Base-by-base conservation (phyloP, 371 early-diverging fungal species). In the Mortierella sp. region DNA sequence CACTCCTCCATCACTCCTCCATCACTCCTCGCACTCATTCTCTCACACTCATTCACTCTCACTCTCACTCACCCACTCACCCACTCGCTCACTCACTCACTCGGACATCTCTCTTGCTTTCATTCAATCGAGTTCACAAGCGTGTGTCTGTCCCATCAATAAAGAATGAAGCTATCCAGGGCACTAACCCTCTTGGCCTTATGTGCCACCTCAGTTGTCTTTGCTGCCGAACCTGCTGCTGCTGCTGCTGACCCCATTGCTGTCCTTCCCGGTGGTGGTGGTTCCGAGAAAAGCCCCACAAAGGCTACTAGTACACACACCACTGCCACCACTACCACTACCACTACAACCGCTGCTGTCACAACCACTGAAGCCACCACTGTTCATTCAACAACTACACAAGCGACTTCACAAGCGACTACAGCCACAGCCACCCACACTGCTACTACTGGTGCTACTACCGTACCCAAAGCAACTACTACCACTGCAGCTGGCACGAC, bases 101-200 rank as follows among this genome's bases (percentile, higher is more conserved):
- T 21, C 43, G 7, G 7, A 7, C 43, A 11, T 58, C 57, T 33
- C 57, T 57, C 40, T 40, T 13, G n/a, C 65, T 13, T 45, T 45
- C 45, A 50, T 16, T 16, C 11, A 50, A n/a, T 19, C 11, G 16
- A n/a, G 21, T 50, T n/a, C 6, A 5, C 50, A 4, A 1, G 21
- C 15, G 21, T 50, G 21, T 50, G 58, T 10, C 53, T 43, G 13
- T 43, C 43, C 13, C 43, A 43, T 10, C 43, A 43, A 28, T 43
- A 43, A 4, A 53, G 19, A 43, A 78, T 78, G 79, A 73, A 69
- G 70, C 58, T 78, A n/a, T 78, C 74, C 41, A 65, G 21, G 22
- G 58, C 58, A 24, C 41, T 67, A 2, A 36, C 57, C 16, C 41
- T 70, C 11, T 53, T 73, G 22, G 70, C 65, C 38, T 41, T 78